These are phyloP conservation scores for Vinca minor DNA, from an alignment of 257 asterid genomes.

Conservation along the genomic window DNA sequence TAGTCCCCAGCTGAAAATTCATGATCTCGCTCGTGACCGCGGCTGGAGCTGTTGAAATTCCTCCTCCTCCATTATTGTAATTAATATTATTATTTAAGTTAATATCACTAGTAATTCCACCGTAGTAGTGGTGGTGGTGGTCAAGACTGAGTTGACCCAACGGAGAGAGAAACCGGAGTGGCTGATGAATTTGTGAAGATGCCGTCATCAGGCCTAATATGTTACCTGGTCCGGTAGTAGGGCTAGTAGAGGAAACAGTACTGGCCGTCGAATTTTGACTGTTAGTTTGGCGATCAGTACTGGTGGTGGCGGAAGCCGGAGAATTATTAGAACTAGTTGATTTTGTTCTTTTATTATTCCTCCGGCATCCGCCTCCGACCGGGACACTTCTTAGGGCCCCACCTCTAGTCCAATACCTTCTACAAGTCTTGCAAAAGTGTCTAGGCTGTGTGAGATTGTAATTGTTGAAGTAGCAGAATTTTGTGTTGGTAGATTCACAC, in stretches of 20 bases:
- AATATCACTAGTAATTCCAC: slow-evolving; percentile 25
- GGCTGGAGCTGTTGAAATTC: slow-evolving; percentile 36
- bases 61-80: too few species aligned
- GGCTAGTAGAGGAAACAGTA: slow-evolving; percentile 38
- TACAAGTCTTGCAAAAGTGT: slow-evolving; percentile 90
- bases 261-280: slow-evolving; percentile 40
- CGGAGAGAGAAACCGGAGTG: slow-evolving; percentile 58
- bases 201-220: too few species aligned
- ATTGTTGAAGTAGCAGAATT: slow-evolving; percentile 91
- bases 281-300: slow-evolving; percentile 36
- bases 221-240: too few species aligned
- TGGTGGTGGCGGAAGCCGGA: too few species aligned
- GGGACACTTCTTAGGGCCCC: slow-evolving; percentile 88
- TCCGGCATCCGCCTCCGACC: slow-evolving; percentile 81
- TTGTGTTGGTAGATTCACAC: slow-evolving; percentile 80
- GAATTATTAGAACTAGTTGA: slow-evolving; percentile 47
- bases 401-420: slow-evolving; percentile 88
- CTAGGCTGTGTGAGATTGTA: slow-evolving; percentile 86
- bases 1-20: slow-evolving; percentile 36
- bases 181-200: slow-evolving; percentile 27
- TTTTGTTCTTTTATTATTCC: slow-evolving; percentile 67
- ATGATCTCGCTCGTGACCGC: slow-evolving; percentile 41
- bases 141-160: slow-evolving; percentile 42
- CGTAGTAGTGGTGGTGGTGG: slow-evolving; percentile 21
- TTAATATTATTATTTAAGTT: slow-evolving; percentile 42